Base-by-base conservation (phyloP, 208 protist species). In the Angomonas ambiguus region DNA sequence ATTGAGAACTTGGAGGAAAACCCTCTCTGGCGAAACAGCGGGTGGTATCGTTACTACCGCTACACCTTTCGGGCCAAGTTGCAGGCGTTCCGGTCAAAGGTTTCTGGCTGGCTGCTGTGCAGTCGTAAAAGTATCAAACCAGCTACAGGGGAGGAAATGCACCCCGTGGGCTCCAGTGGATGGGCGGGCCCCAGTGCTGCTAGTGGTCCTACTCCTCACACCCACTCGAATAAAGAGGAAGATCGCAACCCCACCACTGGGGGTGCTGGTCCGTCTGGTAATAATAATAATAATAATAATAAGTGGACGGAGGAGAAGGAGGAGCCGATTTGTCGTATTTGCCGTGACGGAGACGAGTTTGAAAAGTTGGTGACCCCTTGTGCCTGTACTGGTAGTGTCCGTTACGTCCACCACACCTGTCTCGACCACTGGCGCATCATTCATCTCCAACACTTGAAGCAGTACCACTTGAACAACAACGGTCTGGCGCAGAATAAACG, bases 281-380 rank as follows among this genome's bases (percentile, higher is more conserved):
- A 53, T 24, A 53, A 20, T 27, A 53, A 41, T 18, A 13, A 41
- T 18, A 13, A 41, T 5, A 13, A 41, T 41, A 41, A 41, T 41
- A 41, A 5, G 35, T 8, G 45, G 45, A 85, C 1, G 4, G 16
- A 8, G 8, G 74, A 87, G 16, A 71, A 79, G 0, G 82, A 87
- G 1, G 87, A 91, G 53, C 53, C 58, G 0, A 70, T 90, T 51
- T 94, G 88, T 63, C 88, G 88, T 25, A 94, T 94, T 51, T 94
- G 88, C 62, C 77, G 77, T 0, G 85, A 83, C 2, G 76, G 62
- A 8, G 79, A 72, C 6, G 77, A 79, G 51, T 66, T 79, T 33
- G 85, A 87, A 31, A 64, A 71, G 20, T 78, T 95, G 53, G 80
- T 95, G 34, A 65, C 77, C 2, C 89, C 89, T 11, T 95, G 89